phyloP scores from a whole-genome alignment of 768 basidiomycete genomes.

The Coprinopsis cinerea region DNA sequence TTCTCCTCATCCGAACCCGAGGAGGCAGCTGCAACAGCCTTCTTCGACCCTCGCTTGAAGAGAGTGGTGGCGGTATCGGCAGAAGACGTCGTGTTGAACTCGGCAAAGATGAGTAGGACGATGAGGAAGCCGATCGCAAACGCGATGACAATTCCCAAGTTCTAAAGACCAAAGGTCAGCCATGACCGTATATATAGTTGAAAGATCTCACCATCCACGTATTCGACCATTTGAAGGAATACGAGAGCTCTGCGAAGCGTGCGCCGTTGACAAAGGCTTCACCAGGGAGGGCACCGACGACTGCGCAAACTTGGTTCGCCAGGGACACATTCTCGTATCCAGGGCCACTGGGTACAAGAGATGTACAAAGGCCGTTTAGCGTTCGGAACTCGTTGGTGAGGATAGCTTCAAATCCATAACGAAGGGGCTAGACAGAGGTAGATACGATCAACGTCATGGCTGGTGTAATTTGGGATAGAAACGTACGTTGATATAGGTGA shows the following conservation, averaged over 20 bases:
- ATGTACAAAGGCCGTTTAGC: slow-evolving; percentile 52
- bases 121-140: slow-evolving; percentile 57
- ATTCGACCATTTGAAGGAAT: slow-evolving; percentile 36
- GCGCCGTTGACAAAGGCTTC: slow-evolving; percentile 54
- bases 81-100: slow-evolving; percentile 38
- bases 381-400: slow-evolving; percentile 81
- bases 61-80: slow-evolving; percentile 39
- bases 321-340: slow-evolving; percentile 53
- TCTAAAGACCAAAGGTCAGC: slow-evolving; percentile 26
- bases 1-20: slow-evolving; percentile 20
- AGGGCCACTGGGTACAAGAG: slow-evolving; percentile 54
- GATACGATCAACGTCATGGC: slow-evolving; percentile 13
- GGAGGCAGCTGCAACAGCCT: slow-evolving; percentile 5
- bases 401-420: slow-evolving; percentile 68
- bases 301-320: slow-evolving; percentile 70
- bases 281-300: slow-evolving; percentile 57
- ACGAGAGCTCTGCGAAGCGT: slow-evolving; percentile 40
- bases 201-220: slow-evolving; percentile 34
- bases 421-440: slow-evolving; percentile 14
- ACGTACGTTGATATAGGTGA: slow-evolving; percentile 56
- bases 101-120: slow-evolving; percentile 52
- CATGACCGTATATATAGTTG: background rate
- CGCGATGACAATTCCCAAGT: slow-evolving; percentile 61
- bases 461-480: background rate
- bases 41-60: slow-evolving; percentile 55